phyloP scores from a whole-genome alignment of 2,329 filamentous ascomycete genomes.

The Fusarium redolens region DNA sequence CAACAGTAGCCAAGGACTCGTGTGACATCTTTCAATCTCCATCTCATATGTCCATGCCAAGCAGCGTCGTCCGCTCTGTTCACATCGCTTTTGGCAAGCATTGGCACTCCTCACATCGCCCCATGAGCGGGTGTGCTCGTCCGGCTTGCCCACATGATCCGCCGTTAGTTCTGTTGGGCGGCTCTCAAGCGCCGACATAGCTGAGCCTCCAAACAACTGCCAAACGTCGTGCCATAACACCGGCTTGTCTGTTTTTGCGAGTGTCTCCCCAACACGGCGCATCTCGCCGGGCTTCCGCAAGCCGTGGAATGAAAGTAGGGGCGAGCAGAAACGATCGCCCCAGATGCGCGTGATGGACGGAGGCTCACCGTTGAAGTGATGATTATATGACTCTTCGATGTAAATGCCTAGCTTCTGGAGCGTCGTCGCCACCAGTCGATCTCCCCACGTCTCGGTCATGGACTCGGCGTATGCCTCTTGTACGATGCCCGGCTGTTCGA shows the following conservation, averaged over 20 bases:
- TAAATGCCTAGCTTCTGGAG: constrained; percentile 65
- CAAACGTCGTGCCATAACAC: constrained; percentile 64
- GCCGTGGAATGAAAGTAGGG: constrained; percentile 66
- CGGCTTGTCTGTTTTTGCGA: constrained; percentile 53
- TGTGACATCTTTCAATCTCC: constrained; percentile 54
- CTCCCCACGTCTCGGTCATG: constrained; percentile 64
- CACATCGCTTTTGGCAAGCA: constrained; percentile 58
- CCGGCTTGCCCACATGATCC: constrained; percentile 64
- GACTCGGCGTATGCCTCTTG: constrained; percentile 59
- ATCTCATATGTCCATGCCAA: constrained; percentile 65
- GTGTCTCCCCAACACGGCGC: constrained; percentile 56
- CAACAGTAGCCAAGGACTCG: constrained; percentile 62
- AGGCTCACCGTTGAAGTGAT: constrained; percentile 66
- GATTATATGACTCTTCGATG: constrained; percentile 65
- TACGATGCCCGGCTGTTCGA: constrained; percentile 56
- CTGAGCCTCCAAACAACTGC: constrained; percentile 58
- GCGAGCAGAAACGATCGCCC: constrained; percentile 63
- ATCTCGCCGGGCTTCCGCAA: constrained; percentile 59
- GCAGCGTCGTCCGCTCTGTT: constrained; percentile 53
- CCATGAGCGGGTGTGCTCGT: constrained; percentile 56
- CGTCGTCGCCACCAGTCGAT: constrained; percentile 64
- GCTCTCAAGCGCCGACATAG: constrained; percentile 52
- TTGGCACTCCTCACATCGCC: constrained; percentile 53
- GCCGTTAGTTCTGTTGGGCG: constrained; percentile 52
- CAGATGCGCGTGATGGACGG: constrained; percentile 62